These are phyloP conservation scores for Cercophora samala DNA, from an alignment of 495 filamentous ascomycete genomes.

Conservation along the genomic window DNA sequence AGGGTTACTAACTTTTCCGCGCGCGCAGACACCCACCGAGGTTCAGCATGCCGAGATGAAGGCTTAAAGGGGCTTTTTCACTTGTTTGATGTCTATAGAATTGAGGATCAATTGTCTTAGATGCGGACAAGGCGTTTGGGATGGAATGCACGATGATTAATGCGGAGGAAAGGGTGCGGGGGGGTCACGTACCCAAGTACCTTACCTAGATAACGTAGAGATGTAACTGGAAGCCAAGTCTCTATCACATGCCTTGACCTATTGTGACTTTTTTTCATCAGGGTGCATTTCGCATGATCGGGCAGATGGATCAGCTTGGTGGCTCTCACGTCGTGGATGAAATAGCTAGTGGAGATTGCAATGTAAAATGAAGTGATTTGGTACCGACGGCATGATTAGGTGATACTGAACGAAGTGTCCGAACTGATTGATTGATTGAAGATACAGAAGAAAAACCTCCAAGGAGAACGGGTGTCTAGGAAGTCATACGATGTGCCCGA, in stretches of 20 bases:
- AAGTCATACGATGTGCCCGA: no score
- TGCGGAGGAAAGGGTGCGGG: background rate
- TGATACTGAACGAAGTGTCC: no score
- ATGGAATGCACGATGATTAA: background rate
- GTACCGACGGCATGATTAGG: no score
- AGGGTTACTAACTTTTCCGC: background rate
- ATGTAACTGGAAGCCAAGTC: background rate
- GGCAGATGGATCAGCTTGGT: no score
- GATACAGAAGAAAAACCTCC: no score
- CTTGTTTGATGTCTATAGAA: background rate
- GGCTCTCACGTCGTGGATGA: no score
- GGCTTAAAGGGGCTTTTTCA: background rate
- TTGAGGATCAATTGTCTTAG: background rate
- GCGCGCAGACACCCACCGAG: background rate
- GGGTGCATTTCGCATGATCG: background rate
- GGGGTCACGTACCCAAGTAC: no score
- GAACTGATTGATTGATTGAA: no score
- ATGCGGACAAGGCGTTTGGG: background rate
- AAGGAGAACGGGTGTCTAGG: no score
- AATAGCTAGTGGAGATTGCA: no score
- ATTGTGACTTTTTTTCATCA: background rate
- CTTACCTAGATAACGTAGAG: background rate
- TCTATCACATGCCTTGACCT: background rate
- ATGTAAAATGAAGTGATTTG: no score
- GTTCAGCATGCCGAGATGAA: constrained; percentile 5